phyloP scores from a whole-genome alignment of 1,284 basidiomycete species.

The Heterobasidion irregulare region DNA sequence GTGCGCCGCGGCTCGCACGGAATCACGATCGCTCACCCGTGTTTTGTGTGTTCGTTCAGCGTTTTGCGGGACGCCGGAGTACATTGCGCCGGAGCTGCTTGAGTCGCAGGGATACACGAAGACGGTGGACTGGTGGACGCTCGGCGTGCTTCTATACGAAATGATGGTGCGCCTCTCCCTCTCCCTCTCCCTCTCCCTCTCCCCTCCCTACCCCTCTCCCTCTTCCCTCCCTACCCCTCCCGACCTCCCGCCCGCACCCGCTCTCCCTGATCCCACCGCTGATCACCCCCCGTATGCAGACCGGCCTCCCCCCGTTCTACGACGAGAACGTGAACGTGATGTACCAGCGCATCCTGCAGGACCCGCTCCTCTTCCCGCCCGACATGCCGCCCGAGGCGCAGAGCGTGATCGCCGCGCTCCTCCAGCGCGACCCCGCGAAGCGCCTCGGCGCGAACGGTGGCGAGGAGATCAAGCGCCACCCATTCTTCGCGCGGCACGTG shows the following conservation, averaged over 20 bases:
- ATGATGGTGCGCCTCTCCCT: slow-evolving; percentile 79
- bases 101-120: slow-evolving; percentile 98
- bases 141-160: slow-evolving; percentile 95
- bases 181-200: too few species aligned
- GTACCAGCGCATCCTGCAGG: slow-evolving; percentile 95
- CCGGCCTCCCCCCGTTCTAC: slow-evolving; percentile 96
- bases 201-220: too few species aligned
- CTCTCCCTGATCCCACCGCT: not conserved
- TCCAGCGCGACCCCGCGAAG: slow-evolving; percentile 83
- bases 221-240: not conserved
- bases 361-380: slow-evolving; percentile 89
- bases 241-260: not conserved
- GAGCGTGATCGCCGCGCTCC: slow-evolving; percentile 80
- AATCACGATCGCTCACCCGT: too few species aligned
- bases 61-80: slow-evolving; percentile 99
- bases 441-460: slow-evolving; percentile 90
- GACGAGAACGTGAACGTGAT: slow-evolving; percentile 97
- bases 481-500: slow-evolving; percentile 93
- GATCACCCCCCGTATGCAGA: slow-evolving; percentile 32
- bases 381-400: slow-evolving; percentile 88
- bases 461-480: slow-evolving; percentile 93
- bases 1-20: too few species aligned
- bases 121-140: slow-evolving; percentile 99
- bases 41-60: slow-evolving; percentile 40
- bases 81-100: slow-evolving; percentile 92